phyloP scores from a whole-genome alignment of 2,329 filamentous ascomycete species.

The Xenoacremonium recifei region DNA sequence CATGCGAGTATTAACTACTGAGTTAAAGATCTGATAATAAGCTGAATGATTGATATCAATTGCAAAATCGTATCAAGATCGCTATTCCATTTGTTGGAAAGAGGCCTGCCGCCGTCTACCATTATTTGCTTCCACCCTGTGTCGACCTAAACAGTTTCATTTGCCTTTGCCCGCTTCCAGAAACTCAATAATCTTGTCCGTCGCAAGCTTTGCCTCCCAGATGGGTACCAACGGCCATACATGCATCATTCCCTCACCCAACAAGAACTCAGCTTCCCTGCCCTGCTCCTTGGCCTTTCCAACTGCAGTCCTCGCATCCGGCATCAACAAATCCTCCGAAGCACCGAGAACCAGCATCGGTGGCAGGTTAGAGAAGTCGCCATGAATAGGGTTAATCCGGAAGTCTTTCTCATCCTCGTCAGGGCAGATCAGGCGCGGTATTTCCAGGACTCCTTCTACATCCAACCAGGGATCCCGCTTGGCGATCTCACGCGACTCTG shows the following conservation, averaged over 20 bases:
- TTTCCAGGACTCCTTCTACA: constrained; percentile 24
- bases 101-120: too few relatives aligned
- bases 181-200: constrained; percentile 28
- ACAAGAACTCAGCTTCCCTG: constrained; percentile 24
- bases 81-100: too few relatives aligned
- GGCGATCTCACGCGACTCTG: constrained; percentile 22
- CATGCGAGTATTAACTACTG: too few relatives aligned
- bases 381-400: constrained; percentile 29
- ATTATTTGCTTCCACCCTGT: too few relatives aligned
- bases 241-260: constrained; percentile 32
- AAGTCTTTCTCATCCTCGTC: constrained; percentile 25
- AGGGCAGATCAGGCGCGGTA: constrained; percentile 24
- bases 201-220: constrained; percentile 24
- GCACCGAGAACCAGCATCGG: constrained; percentile 30
- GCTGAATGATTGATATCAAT: too few relatives aligned
- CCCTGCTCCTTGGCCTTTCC: constrained; percentile 23
- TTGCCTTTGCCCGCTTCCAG: constrained; percentile 17
- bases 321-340: constrained; percentile 26
- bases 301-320: constrained; percentile 28
- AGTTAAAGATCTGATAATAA: too few relatives aligned
- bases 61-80: too few relatives aligned
- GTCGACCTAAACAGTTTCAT: too few relatives aligned
- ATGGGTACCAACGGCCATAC: constrained; percentile 31
- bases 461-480: constrained; percentile 28
- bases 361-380: constrained; percentile 25